Base-by-base conservation (phyloP, 257 asterid genomes). In the Ocimum tenuiflorum region DNA sequence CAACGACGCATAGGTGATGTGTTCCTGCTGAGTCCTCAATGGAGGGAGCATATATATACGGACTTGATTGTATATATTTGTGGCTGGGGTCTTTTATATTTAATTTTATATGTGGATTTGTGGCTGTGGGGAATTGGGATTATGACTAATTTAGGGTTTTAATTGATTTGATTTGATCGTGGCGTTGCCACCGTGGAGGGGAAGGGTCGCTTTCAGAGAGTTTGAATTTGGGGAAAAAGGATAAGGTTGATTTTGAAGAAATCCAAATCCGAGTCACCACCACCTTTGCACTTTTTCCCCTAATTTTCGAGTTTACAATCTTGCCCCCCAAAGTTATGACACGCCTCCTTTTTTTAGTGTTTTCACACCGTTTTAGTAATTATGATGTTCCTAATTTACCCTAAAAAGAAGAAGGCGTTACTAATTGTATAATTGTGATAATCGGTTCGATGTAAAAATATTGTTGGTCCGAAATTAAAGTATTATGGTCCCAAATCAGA, bases 181-280 rank as follows among this genome's bases (percentile, higher is more conserved):
- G 24, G 39, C 42, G 4, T 46, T 51, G 58, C 17, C 58, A 51
- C 64, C 8, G n/a, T 11, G 45, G 46, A 56, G 14, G 10, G 41
- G 57, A 33, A 35, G 29, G 42, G 76, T 71, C 62, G 15, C 66
- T 60, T 50, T 71, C 78, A 57, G 65, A 50, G 67, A 79, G 85
- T 60, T 75, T 70, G 73, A 70, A 80, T 54, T 22, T 22, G 75
- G 68, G 59, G 4, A 4, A 38, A 70, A 33, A 57, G 72, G 82
- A 67, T 78, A 80, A 78, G 85, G 72, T 42, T 24, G 17, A 17
- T 31, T 68, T 60, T 41, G 77, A 72, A 63, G 46, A 51, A 76
- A 82, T 78, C 87, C 84, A 71, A 47, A 81, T 85, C 92, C 55
- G 82, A 81, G 79, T 85, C 65, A 59, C 51, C 87, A 83, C 72